These are phyloP conservation scores for Baeospora myosura DNA, from an alignment of 1,284 basidiomycete species.

Conservation along the genomic window DNA sequence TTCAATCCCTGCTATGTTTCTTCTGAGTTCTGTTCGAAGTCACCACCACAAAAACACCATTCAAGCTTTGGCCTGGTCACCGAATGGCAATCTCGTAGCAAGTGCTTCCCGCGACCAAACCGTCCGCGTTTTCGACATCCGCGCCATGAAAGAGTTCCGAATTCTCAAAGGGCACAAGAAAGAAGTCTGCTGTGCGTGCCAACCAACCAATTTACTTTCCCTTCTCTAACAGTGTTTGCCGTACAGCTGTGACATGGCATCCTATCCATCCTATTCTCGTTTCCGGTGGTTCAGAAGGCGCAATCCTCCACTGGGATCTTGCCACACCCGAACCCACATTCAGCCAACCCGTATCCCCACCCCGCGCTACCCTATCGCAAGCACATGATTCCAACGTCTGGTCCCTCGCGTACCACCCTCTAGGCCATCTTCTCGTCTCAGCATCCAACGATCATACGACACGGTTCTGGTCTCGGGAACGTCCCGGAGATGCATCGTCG, in stretches of 20 bases:
- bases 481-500: conserved; percentile 65
- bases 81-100: conserved; percentile 88
- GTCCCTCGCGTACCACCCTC: conserved; percentile 91
- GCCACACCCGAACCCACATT: conserved; percentile 39
- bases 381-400: conserved; percentile 98
- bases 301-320: conserved; percentile 91
- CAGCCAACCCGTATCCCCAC: conserved; percentile 30
- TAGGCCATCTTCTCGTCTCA: conserved; percentile 89
- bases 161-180: conserved; percentile 93
- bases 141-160: conserved; percentile 92
- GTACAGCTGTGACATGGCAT: conserved; percentile 88
- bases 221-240: conserved; percentile 3
- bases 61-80: conserved; percentile 88
- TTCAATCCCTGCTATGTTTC: conserved; percentile 2
- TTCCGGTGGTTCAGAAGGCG: conserved; percentile 90
- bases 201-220: conserved; percentile 2
- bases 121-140: conserved; percentile 95
- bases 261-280: conserved; percentile 88
- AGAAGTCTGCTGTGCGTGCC: conserved; percentile 89
- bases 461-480: conserved; percentile 91
- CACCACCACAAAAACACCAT: conserved; percentile 98
- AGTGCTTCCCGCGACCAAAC: conserved; percentile 93
- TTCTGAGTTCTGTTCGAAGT: conserved; percentile 31
- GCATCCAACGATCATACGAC: conserved; percentile 97
- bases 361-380: conserved; percentile 79